Conservation (phyloP, 1,284 basidiomycete species). For the Tylopilus orsonianus region DNA sequence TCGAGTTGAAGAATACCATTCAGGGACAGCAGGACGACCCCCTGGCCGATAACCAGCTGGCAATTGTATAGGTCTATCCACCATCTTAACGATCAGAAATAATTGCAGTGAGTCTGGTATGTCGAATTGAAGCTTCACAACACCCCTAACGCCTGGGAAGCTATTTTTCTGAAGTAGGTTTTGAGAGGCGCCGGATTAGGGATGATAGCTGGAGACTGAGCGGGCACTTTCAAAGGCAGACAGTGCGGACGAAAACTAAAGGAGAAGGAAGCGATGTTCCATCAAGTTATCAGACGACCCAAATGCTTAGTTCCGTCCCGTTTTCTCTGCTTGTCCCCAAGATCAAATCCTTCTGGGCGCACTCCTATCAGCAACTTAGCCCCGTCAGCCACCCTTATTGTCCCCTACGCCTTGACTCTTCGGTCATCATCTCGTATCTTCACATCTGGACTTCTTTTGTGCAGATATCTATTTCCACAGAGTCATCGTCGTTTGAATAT, state of each 20-base stretch:
- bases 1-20: not conserved
- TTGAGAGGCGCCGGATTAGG: not conserved
- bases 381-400: constrained; percentile 5
- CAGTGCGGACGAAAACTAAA: constrained; percentile 13
- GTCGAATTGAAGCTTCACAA: not conserved
- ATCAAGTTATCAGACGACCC: constrained; percentile 1
- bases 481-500: constrained; percentile 15
- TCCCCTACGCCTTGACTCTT: not conserved
- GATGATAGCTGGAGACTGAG: not conserved
- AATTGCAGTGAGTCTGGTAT: not conserved
- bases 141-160: too few species aligned
- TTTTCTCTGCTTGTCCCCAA: not conserved
- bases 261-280: constrained; percentile 11
- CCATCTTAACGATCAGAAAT: too few species aligned
- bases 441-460: not conserved
- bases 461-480: constrained; percentile 5
- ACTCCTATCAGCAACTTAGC: not conserved
- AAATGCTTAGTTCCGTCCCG: not conserved
- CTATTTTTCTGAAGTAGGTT: not conserved
- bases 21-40: not conserved
- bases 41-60: not conserved
- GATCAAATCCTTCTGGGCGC: not conserved
- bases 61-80: not conserved
- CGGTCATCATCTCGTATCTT: too few species aligned
- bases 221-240: constrained; percentile 4